Conservation (phyloP, 257 asterid species). For the Solanum neorickii region DNA sequence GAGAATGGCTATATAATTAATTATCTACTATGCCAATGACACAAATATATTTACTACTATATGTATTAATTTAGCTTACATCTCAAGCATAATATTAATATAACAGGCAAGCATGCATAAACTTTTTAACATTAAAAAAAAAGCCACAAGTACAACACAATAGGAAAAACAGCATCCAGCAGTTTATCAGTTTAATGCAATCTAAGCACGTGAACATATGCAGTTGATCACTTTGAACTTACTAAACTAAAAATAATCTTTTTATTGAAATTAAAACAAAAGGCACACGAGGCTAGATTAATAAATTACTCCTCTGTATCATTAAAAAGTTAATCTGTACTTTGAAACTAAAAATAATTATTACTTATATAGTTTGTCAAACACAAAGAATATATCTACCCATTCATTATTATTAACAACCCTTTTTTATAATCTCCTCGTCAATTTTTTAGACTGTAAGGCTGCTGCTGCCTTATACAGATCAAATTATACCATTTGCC, state of each 20-base stretch:
- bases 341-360: conserved; percentile 11
- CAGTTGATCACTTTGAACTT: background rate
- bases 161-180: conserved; percentile 28
- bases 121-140: background rate
- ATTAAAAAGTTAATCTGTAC: conserved; percentile 32
- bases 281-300: conserved; percentile 18
- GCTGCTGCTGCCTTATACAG: background rate
- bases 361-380: background rate
- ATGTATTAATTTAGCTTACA: background rate
- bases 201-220: conserved; percentile 34
- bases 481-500: background rate
- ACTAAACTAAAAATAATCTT: background rate
- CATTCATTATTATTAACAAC: background rate
- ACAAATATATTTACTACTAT: background rate
- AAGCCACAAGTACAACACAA: background rate
- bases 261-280: conserved; percentile 2
- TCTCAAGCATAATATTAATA: background rate
- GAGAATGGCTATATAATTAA: no score
- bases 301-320: background rate
- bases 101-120: background rate
- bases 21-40: background rate
- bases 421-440: background rate
- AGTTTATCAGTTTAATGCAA: conserved; percentile 4
- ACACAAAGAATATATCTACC: background rate
- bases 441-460: background rate